These are phyloP conservation scores for Cladosporium phlei DNA, from an alignment of 2,329 filamentous ascomycete genomes.

Conservation along the genomic window DNA sequence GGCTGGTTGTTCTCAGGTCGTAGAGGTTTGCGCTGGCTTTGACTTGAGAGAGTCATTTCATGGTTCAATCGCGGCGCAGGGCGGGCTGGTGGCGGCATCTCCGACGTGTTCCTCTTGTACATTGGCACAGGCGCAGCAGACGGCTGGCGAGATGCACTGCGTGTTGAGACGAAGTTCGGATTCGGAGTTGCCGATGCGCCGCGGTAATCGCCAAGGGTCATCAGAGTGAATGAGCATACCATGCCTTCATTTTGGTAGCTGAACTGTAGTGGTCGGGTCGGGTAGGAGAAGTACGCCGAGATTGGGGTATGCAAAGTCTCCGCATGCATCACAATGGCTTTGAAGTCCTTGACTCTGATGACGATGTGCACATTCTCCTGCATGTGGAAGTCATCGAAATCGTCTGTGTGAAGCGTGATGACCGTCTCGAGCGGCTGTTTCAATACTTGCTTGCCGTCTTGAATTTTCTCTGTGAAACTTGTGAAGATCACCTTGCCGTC, in stretches of 20 bases:
- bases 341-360: slow-evolving; percentile 78
- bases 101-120: slow-evolving; percentile 20
- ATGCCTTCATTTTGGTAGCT: slow-evolving; percentile 65
- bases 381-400: slow-evolving; percentile 70
- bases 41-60: slow-evolving; percentile 29
- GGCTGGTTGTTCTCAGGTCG: slow-evolving; percentile 22
- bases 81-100: slow-evolving; percentile 41
- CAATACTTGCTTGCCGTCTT: slow-evolving; percentile 66
- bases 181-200: slow-evolving; percentile 33
- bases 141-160: slow-evolving; percentile 24
- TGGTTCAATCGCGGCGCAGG: slow-evolving; percentile 27
- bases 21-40: slow-evolving; percentile 25
- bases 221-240: slow-evolving; percentile 71
- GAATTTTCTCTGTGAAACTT: slow-evolving; percentile 75
- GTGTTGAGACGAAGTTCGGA: slow-evolving; percentile 37
- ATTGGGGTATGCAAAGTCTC: slow-evolving; percentile 63
- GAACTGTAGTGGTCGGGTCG: slow-evolving; percentile 67
- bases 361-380: slow-evolving; percentile 73
- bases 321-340: slow-evolving; percentile 71
- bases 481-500: slow-evolving; percentile 68
- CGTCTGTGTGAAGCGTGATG: slow-evolving; percentile 68
- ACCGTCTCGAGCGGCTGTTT: slow-evolving; percentile 78
- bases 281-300: slow-evolving; percentile 64
- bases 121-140: slow-evolving; percentile 19
- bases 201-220: slow-evolving; percentile 67